Evolutionary conservation across 2,329 filamentous ascomycete genomes (phyloP).

Genomic region (Gliomastix tumulicola): DNA sequence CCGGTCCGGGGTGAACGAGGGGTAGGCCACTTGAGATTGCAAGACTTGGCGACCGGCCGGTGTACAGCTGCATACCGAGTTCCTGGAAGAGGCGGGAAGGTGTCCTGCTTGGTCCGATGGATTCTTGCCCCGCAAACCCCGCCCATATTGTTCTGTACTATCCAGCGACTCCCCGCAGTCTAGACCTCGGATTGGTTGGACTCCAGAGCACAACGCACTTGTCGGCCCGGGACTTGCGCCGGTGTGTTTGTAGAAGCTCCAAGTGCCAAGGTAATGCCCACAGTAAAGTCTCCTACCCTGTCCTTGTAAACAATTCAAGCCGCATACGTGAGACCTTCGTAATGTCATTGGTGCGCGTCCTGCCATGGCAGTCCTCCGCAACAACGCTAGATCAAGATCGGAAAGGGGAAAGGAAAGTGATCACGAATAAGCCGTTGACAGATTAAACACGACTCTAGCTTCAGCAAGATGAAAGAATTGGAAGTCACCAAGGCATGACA

Average conservation of each 20-base stretch:
- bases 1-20: background rate
- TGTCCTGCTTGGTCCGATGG: background rate
- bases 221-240: background rate
- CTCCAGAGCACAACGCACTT: background rate
- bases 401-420: too few species aligned
- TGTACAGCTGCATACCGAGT: background rate
- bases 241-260: background rate
- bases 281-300: background rate
- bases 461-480: background rate
- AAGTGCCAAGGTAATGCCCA: background rate
- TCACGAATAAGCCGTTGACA: too few species aligned
- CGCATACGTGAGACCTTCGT: background rate
- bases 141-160: background rate
- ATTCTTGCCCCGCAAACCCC: background rate
- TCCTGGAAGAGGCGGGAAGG: background rate
- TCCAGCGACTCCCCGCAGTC: background rate
- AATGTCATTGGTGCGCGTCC: background rate
- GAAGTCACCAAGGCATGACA: background rate
- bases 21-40: background rate
- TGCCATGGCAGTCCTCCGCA: too few species aligned
- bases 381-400: too few species aligned
- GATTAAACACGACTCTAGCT: background rate
- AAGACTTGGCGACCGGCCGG: background rate
- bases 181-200: background rate
- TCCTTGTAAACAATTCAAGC: background rate